Base-by-base conservation (phyloP, 495 filamentous ascomycete species). In the Terfezia claveryi region DNA sequence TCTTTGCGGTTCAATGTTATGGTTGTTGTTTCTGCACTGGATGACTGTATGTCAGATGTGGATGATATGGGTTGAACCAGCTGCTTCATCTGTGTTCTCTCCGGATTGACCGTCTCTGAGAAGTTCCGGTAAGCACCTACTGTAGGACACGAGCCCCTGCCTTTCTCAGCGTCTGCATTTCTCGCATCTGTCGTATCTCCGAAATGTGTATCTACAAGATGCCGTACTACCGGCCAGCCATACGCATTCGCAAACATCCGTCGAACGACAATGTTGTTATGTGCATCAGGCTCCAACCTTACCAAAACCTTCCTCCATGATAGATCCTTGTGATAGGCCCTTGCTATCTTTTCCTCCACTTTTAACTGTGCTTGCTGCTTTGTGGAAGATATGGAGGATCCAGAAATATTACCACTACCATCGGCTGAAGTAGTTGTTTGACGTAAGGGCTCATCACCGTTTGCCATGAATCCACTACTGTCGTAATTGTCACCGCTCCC, bases 231-330 rank as follows among this genome's bases (percentile, higher is more conserved):
- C 0, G 89, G 88, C 91, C 91, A 98, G 4, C 91, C 91, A 62
- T 94, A 94, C 0, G 91, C 91, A 65, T 98, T 98, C 55, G 87
- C 82, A 60, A 98, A 96, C 78, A 84, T 89, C 36, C 91, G 80
- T 27, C 91, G 81, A 17, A 98, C 91, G 56, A 94, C 82, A 56
- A 98, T 89, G 65, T 98, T 98, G 68, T 98, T 98, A 67, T 98
- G 91, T 2, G 91, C 91, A 72, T 98, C 91, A 1, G 91, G 91
- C 65, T 98, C 91, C 9, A 98, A 74, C 49, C 88, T 79, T 20
- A 96, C 91, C 10, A 98, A 77, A 3, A 96, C 91, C 65, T 98
- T 98, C 10, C 91, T 82, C 91, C 91, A 98, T 5, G 82, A 82
- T 17, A 98, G 69, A 58, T 82, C 83, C 8, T 78, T 75, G 65